Evolutionary conservation across 305 asterid species (phyloP), one percentile per base, ranked within the genome.

Genomic region (Rubia tinctorum): DNA sequence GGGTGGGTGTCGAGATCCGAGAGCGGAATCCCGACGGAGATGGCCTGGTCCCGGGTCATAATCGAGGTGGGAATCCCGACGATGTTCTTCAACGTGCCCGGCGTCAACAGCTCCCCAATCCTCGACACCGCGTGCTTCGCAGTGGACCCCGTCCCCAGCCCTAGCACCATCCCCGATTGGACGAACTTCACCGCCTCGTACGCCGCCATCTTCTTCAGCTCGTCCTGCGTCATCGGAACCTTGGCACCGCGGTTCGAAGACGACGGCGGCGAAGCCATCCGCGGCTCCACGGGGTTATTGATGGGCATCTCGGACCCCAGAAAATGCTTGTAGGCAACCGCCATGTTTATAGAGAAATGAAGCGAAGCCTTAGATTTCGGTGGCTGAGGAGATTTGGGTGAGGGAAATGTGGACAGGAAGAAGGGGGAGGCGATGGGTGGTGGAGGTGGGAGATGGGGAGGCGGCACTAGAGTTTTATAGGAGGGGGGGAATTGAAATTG

Each of bases 151-250:
- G 97, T 89, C 30, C 98, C 98, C 40, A 90, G 83, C 72, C 97
- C 98, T 1, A 92, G 73, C 9, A 92, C 93, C 97, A 90, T 92
- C 74, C 94, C 97, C 8, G 98, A 92, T 78, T 82, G 79, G 4
- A 92, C 96, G 53, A 85, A 94, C 78, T 92, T 96, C 40, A 92
- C 98, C 4, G 98, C 97, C 63, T 92, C 89, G 68, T 84, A 88
- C 6, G 98, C 97, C 0, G 98, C 97, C 17, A 90, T 77, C 43
- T 85, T 90, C 65, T 92, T 92, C 80, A 92, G 80, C 86, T 92
- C 97, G 39, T 92, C 98, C 80, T 92, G 96, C 61, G 87, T 84
- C n/a, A 91, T 53, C 25, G 23, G 79, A 73, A 43, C 37, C 71
- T 76, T 73, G 18, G 81, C 83, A 58, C 47, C 72, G 72, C 72